Percentiles rank a stretch among this genome's conserved stretches.
These are phyloP conservation scores for Boletus vermiculosoides DNA, from an alignment of 768 basidiomycete genomes.

Conservation along the genomic window DNA sequence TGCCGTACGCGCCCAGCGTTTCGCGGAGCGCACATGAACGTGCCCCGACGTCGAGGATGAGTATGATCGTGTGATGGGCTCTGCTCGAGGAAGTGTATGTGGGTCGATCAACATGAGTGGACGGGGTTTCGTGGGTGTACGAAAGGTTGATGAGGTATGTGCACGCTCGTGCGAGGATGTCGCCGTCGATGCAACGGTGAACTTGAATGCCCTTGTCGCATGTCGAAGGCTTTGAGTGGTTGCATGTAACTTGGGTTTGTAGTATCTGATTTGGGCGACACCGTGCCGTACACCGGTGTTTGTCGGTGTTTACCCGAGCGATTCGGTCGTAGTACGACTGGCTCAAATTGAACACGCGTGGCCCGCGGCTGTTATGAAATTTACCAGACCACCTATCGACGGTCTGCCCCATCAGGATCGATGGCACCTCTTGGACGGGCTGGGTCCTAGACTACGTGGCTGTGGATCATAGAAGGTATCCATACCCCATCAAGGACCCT, in stretches of 20 bases:
- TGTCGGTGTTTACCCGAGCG: too few relatives aligned
- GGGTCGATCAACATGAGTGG: conserved; percentile 18
- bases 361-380: too few relatives aligned
- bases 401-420: too few relatives aligned
- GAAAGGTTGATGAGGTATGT: conserved; percentile 4
- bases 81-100: conserved; percentile 23
- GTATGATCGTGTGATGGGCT: conserved; percentile 20
- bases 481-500: too few relatives aligned
- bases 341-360: too few relatives aligned
- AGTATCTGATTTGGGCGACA: too few relatives aligned
- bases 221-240: not conserved
- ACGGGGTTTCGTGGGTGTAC: conserved; percentile 25
- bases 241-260: not conserved
- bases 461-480: too few relatives aligned
- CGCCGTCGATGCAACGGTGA: not conserved
- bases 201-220: not conserved
- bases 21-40: conserved; percentile 36
- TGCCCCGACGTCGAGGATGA: conserved; percentile 23
- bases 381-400: too few relatives aligned
- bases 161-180: conserved; percentile 11
- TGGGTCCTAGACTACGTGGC: too few relatives aligned
- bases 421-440: too few relatives aligned
- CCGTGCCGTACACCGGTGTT: too few relatives aligned
- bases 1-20: conserved; percentile 61
- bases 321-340: too few relatives aligned